Percentiles rank a stretch among this genome's conserved stretches.
Conservation (phyloP, 1,284 basidiomycete species). For the Ceraceosorus bombacis region DNA sequence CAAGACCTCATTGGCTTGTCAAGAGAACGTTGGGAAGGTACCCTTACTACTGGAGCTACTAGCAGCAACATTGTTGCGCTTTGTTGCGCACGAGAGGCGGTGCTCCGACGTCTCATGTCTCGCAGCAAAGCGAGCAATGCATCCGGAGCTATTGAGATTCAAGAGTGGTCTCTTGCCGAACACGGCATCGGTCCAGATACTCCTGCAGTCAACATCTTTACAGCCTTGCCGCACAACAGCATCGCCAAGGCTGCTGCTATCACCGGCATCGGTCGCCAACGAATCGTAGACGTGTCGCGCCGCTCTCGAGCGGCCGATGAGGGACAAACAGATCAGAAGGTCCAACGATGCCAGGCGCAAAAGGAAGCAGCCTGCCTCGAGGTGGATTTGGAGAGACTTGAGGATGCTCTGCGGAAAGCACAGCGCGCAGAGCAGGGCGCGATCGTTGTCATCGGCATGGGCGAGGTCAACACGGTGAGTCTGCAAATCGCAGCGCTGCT, state of each 20-base stretch:
- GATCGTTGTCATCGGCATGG: constrained; percentile 51
- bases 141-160: constrained; percentile 26
- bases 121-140: constrained; percentile 18
- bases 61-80: constrained; percentile 54
- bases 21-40: constrained; percentile 47
- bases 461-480: constrained; percentile 53
- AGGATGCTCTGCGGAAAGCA: constrained; percentile 41
- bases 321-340: constrained; percentile 8
- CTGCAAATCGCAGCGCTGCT: neutral
- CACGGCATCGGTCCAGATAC: constrained; percentile 46
- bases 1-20: constrained; percentile 51
- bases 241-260: constrained; percentile 53
- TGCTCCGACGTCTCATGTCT: constrained; percentile 11
- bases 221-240: constrained; percentile 53
- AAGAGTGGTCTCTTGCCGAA: constrained; percentile 42
- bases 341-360: neutral
- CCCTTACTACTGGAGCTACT: constrained; percentile 55
- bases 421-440: constrained; percentile 37
- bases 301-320: no score
- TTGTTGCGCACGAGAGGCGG: constrained; percentile 36
- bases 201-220: constrained; percentile 50
- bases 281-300: constrained; percentile 47
- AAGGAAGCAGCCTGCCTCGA: constrained; percentile 19
- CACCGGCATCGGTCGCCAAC: constrained; percentile 51
- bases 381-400: constrained; percentile 50